Evolutionary conservation across 129 eudicot species (phyloP).

Genomic region (Scalesia atractyloides): DNA sequence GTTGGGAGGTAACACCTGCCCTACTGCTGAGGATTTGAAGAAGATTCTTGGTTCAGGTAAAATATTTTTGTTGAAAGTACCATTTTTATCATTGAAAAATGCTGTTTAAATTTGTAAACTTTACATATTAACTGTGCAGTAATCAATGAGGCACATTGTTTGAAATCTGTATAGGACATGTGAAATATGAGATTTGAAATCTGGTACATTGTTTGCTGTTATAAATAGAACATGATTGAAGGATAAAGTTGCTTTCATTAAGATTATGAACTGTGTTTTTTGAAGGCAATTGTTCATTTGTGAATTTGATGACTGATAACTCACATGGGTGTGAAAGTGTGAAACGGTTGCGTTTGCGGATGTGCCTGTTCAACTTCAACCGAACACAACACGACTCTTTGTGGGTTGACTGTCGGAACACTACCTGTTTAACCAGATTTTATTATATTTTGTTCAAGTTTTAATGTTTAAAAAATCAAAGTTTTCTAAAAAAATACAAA

Average conservation of each 20-base stretch:
- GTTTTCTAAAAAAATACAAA: no score
- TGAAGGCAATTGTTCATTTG: no score
- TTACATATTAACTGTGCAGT: background rate
- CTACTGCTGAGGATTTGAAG: constrained; percentile 63
- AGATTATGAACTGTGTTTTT: background rate
- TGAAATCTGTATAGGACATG: background rate
- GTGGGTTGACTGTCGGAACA: no score
- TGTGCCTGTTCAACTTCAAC: no score
- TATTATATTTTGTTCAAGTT: no score
- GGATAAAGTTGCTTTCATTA: background rate
- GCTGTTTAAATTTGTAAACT: no score
- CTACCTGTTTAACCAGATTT: no score
- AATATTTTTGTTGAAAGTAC: background rate
- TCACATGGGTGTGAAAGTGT: no score
- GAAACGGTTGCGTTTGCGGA: no score
- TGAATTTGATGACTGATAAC: no score
- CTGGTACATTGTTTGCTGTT: background rate
- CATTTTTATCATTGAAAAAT: background rate
- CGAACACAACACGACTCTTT: no score
- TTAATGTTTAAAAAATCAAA: no score
- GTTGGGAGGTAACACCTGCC: constrained; percentile 75
- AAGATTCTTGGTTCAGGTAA: constrained; percentile 67
- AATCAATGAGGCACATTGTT: background rate
- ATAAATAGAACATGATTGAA: background rate
- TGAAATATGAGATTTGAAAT: background rate